Conservation (phyloP, 2,329 filamentous ascomycete genomes). For the Plectosphaerella cucumerina region DNA sequence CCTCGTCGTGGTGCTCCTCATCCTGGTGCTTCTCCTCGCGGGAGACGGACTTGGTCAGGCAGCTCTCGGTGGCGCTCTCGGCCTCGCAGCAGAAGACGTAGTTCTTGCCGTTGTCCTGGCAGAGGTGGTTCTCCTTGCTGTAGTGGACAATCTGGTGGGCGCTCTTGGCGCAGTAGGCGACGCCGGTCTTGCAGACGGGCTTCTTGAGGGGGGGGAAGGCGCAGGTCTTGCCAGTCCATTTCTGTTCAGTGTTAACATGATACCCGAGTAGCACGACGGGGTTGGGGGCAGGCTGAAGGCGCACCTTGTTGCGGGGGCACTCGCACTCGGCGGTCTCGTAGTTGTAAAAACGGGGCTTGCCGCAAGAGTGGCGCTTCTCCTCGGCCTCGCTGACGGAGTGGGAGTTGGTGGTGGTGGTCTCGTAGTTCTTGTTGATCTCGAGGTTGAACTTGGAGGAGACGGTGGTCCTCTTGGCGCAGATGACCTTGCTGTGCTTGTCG, state of each 20-base stretch:
- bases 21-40: no score
- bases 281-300: background rate
- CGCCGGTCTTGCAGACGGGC: background rate
- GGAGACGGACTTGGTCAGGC: no score
- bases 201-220: background rate
- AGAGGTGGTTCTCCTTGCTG: background rate
- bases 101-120: constrained; percentile 6
- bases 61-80: no score
- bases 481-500: background rate
- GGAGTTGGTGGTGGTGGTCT: background rate
- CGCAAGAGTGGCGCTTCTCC: background rate
- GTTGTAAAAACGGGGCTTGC: constrained; percentile 1
- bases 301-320: constrained; percentile 1
- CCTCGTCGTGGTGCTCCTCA: no score
- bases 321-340: background rate
- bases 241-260: background rate
- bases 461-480: constrained; percentile 1
- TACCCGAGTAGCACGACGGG: background rate
- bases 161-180: constrained; percentile 1
- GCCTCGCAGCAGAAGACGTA: constrained; percentile 7
- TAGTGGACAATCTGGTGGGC: background rate
- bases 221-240: background rate
- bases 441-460: background rate
- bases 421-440: background rate
- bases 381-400: background rate